Base-by-base conservation (phyloP, 257 asterid species). In the Echites panduratus region DNA sequence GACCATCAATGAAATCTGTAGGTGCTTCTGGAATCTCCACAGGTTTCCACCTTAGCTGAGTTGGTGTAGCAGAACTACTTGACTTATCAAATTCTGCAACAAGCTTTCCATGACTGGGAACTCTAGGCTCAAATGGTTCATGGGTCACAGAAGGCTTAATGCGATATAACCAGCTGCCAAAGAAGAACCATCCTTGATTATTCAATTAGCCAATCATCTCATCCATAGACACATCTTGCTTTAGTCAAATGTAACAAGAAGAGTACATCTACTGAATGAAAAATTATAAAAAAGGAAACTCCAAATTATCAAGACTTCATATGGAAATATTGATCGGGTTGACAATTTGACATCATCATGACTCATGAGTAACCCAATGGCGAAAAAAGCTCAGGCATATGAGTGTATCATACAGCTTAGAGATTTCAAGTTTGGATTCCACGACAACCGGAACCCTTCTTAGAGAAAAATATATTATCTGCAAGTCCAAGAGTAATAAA, bases 101-200 rank as follows among this genome's bases (percentile, higher is more conserved):
- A 24, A 94, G 89, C 86, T 87, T 94, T 66, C 68, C 89, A 78
- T 91, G 95, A 58, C 50, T 59, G 24, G 98, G 99, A 11, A 85
- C 72, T 81, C 92, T 89, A 56, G 93, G 89, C 73, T 78, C 77
- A 84, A 94, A 94, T 63, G 99, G 99, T 79, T 94, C 98, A 5
- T 94, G 99, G 29, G 99, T 91, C 27, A 94, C 99, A 10, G 99
- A 94, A 4, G 97, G 99, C 66, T 94, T 94, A 40, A 90, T 83
- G 38, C 99, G 93, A 82, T 94, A 94, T 62, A 94, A 66, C 98
- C 99, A 91, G 79, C 98, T 93, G 87, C 75, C 14, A 62, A 32
- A 29, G 73, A 68, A 71, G 26, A 59, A 67, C 38, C 17, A 8
- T 26, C 41, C 35, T 52, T 29, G 32, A 5, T 27, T 26, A 66